A percentile compares a stretch with the other conserved stretches of the same genome.
phyloP scores from a whole-genome alignment of 306 rosid genomes.

The Quercus rubra region DNA sequence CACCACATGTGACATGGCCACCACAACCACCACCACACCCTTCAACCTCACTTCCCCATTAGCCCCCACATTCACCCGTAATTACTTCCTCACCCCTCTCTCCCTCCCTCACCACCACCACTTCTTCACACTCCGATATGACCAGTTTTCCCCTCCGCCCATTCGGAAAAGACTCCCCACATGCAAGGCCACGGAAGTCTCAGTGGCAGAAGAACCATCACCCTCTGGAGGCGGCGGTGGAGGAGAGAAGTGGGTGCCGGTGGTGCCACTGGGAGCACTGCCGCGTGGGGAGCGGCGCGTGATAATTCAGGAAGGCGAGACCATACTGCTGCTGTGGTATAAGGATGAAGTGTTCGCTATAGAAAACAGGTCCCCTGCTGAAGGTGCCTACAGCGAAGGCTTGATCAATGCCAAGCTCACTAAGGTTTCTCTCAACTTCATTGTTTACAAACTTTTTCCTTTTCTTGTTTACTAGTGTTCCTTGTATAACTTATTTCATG shows the following conservation, averaged over 20 bases:
- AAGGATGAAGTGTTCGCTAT: constrained; percentile 74
- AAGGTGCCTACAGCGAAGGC: constrained; percentile 92
- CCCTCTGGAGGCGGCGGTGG: constrained; percentile 41
- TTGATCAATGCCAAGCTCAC: constrained; percentile 92
- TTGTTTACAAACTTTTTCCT: too few relatives aligned
- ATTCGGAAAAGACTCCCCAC: constrained; percentile 4
- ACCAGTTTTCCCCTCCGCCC: not conserved
- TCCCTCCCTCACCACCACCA: not conserved
- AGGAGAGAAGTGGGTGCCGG: constrained; percentile 73
- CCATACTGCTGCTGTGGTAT: constrained; percentile 77
- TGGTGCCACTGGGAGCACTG: constrained; percentile 82
- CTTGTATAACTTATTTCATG: too few relatives aligned
- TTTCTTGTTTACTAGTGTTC: not conserved
- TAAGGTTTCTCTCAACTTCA: constrained; percentile 32
- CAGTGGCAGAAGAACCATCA: constrained; percentile 56
- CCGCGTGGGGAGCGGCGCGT: constrained; percentile 93
- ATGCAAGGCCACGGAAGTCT: constrained; percentile 69
- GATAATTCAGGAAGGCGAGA: constrained; percentile 69
- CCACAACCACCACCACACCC: constrained; percentile 14
- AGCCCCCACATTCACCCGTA: constrained; percentile 30
- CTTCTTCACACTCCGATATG: constrained; percentile 3
- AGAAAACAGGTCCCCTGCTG: constrained; percentile 94
- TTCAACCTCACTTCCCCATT: constrained; percentile 31
- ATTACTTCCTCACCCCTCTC: constrained; percentile 17
- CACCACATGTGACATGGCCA: constrained; percentile 29